A percentile compares a stretch with the other conserved stretches of the same genome.
These are phyloP conservation scores for Vitellaria paradoxa DNA, from an alignment of 179 eudicot species.

Conservation along the genomic window DNA sequence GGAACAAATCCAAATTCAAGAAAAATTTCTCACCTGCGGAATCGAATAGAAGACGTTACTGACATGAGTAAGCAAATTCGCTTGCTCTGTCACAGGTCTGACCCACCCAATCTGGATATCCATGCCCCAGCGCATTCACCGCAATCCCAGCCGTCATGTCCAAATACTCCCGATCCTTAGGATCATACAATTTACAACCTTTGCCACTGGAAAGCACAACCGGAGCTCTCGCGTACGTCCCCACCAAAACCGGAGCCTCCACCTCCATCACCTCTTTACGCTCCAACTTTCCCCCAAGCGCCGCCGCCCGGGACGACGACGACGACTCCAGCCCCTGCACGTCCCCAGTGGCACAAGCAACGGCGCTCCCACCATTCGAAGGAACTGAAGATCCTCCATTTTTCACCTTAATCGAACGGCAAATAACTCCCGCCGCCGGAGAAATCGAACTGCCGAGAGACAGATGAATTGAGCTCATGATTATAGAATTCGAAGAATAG, in stretches of 20 bases:
- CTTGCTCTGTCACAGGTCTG: constrained; percentile 53
- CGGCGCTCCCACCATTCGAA: neutral
- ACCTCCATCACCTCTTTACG: constrained; percentile 50
- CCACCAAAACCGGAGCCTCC: constrained; percentile 57
- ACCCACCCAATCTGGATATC: constrained; percentile 75
- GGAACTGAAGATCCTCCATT: neutral
- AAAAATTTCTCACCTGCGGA: constrained; percentile 44
- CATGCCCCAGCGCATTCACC: constrained; percentile 86
- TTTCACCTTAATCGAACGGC: neutral
- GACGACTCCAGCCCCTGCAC: constrained; percentile 17
- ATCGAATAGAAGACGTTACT: constrained; percentile 55
- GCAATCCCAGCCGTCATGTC: constrained; percentile 89
- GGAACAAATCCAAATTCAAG: neutral
- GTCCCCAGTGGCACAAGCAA: constrained; percentile 21
- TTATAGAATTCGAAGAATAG: neutral
- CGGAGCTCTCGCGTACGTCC: constrained; percentile 71
- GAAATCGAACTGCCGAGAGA: constrained; percentile 15
- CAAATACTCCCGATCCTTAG: constrained; percentile 77
- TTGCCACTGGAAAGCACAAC: constrained; percentile 69
- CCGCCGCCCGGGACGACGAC: neutral
- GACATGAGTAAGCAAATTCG: constrained; percentile 45
- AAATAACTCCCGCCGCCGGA: constrained; percentile 11
- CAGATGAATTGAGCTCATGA: constrained; percentile 20
- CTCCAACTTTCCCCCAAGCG: constrained; percentile 17
- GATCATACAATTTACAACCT: constrained; percentile 77